Percentiles rank a stretch among this genome's conserved stretches.
Conservation (phyloP, 208 protist genomes). For the Herpetomonas muscarum region DNA sequence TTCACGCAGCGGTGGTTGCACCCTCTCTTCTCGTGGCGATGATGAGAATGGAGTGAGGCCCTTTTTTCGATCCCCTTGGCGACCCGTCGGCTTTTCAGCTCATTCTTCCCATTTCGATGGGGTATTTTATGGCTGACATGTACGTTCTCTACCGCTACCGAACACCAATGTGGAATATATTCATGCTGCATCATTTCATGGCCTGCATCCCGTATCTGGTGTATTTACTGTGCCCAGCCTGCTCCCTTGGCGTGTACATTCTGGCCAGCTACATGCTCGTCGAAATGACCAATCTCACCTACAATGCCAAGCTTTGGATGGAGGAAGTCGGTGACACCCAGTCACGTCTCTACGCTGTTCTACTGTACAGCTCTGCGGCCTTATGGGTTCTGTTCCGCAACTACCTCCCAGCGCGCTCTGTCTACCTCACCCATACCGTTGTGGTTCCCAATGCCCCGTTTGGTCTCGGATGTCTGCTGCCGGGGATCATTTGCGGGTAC, state of each 20-base stretch:
- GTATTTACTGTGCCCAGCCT: slow-evolving; percentile 32
- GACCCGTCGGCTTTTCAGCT: slow-evolving; percentile 28
- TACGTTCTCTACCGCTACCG: slow-evolving; percentile 25
- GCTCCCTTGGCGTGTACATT: slow-evolving; percentile 37
- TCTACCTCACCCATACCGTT: slow-evolving; percentile 24
- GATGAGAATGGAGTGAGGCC: slow-evolving; percentile 29
- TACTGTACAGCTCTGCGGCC: slow-evolving; percentile 25
- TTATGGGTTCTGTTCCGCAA: slow-evolving; percentile 46
- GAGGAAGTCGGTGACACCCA: slow-evolving; percentile 22
- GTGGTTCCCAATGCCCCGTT: slow-evolving; percentile 19
- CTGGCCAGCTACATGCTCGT: slow-evolving; percentile 44
- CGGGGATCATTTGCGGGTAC: slow-evolving; percentile 31
- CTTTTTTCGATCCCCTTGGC: slow-evolving; percentile 21
- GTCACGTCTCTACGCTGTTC: slow-evolving; percentile 11
- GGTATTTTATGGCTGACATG: slow-evolving; percentile 42
- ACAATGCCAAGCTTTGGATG: slow-evolving; percentile 32
- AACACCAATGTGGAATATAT: slow-evolving; percentile 30
- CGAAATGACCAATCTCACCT: slow-evolving; percentile 42
- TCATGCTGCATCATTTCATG: slow-evolving; percentile 33
- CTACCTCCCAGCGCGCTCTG: slow-evolving; percentile 19
- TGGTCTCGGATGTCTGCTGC: slow-evolving; percentile 18
- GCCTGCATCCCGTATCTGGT: slow-evolving; percentile 41
- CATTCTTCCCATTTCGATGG: slow-evolving; percentile 26
- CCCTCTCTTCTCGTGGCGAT: slow-evolving; percentile 34
- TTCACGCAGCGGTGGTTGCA: slow-evolving; percentile 34